Conservation (phyloP, 352 stramenopile genomes). For the Phytophthora sp. region DNA sequence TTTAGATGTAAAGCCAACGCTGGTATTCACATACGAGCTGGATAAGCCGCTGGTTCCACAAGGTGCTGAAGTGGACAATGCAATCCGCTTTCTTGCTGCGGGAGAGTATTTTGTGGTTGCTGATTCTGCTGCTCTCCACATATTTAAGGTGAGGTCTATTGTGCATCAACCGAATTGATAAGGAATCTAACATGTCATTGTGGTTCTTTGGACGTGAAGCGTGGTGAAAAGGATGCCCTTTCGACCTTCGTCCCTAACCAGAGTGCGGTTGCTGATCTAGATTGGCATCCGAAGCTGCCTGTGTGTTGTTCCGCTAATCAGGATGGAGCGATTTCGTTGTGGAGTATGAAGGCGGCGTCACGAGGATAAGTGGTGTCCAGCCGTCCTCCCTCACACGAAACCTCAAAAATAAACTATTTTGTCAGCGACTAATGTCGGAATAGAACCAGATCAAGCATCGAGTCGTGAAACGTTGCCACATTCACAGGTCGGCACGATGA, state of each 20-base stretch:
- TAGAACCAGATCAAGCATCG: conserved; percentile 12
- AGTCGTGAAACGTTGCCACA: background rate
- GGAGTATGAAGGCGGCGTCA: conserved; percentile 43
- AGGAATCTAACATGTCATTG: background rate
- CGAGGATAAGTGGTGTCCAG: too few species aligned
- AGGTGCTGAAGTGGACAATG: conserved; percentile 18
- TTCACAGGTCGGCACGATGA: conserved; percentile 45
- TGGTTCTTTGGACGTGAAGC: conserved; percentile 19
- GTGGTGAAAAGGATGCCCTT: conserved; percentile 21
- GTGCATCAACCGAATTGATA: background rate
- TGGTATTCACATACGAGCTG: conserved; percentile 38
- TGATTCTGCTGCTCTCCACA: conserved; percentile 29
- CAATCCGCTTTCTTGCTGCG: conserved; percentile 40
- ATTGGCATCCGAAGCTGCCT: conserved; percentile 43
- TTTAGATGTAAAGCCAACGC: conserved; percentile 29
- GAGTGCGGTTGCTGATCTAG: conserved; percentile 45
- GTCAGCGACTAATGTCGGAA: conserved; percentile 10
- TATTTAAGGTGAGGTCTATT: conserved; percentile 39
- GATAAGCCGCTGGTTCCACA: conserved; percentile 8
- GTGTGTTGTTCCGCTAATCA: conserved; percentile 44
- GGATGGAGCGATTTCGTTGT: conserved; percentile 44
- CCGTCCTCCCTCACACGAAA: too few species aligned
- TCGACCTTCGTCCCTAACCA: conserved; percentile 36
- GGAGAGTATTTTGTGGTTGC: conserved; percentile 45
- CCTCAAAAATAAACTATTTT: conserved; percentile 43